Evolutionary conservation across 352 stramenopile species (phyloP).

Genomic region (Pythium volutum): DNA sequence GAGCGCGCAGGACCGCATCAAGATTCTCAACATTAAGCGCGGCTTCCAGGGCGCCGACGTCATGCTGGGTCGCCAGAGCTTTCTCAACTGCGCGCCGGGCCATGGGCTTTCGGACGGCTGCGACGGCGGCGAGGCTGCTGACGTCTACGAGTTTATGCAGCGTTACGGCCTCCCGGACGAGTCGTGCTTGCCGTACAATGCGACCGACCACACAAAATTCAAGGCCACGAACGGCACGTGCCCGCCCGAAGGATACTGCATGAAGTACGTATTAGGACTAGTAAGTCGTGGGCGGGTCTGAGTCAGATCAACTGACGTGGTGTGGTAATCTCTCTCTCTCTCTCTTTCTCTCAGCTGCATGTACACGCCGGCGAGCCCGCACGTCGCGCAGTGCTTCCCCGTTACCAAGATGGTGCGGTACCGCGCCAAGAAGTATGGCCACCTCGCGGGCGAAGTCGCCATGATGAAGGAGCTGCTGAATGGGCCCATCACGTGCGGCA

Average conservation of each 20-base stretch:
- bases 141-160: slow-evolving; percentile 83
- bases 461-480: slow-evolving; percentile 83
- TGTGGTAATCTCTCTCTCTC: too few species aligned
- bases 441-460: slow-evolving; percentile 60
- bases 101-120: slow-evolving; percentile 66
- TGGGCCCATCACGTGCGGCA: slow-evolving; percentile 92
- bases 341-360: slow-evolving; percentile 64
- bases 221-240: slow-evolving; percentile 62
- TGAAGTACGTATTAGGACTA: slow-evolving; percentile 59
- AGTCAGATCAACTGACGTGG: too few species aligned
- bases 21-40: slow-evolving; percentile 69
- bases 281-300: background rate
- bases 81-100: slow-evolving; percentile 76
- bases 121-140: slow-evolving; percentile 61
- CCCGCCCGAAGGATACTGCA: slow-evolving; percentile 73
- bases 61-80: slow-evolving; percentile 77
- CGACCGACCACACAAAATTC: slow-evolving; percentile 82
- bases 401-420: slow-evolving; percentile 82
- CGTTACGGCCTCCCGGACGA: slow-evolving; percentile 74
- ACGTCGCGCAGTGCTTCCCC: slow-evolving; percentile 51
- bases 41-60: slow-evolving; percentile 64
- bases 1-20: slow-evolving; percentile 77
- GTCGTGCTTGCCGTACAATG: slow-evolving; percentile 79
- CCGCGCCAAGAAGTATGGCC: slow-evolving; percentile 66
- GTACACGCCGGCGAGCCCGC: slow-evolving; percentile 58